These are phyloP conservation scores for Pseudocercospora eumusae DNA, from an alignment of 2,329 filamentous ascomycete genomes.

Conservation along the genomic window DNA sequence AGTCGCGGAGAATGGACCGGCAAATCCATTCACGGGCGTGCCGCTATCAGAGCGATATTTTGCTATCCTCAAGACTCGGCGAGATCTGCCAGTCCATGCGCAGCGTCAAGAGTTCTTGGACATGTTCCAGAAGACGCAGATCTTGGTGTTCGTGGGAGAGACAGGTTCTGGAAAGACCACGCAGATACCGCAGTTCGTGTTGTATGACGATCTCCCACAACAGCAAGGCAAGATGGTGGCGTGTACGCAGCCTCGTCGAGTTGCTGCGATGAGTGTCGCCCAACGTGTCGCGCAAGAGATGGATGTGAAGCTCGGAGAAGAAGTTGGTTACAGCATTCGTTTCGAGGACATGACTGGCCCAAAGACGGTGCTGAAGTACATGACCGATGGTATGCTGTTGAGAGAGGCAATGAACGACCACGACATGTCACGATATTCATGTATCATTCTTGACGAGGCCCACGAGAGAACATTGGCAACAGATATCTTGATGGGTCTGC, in stretches of 20 bases:
- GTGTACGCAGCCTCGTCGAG: constrained; percentile 95
- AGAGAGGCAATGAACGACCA: constrained; percentile 96
- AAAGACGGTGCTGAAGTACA: constrained; percentile 95
- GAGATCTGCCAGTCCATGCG: constrained; percentile 86
- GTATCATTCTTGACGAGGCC: constrained; percentile 97
- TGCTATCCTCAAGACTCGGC: constrained; percentile 78
- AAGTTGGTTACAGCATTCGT: constrained; percentile 98
- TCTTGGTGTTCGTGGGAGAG: constrained; percentile 97
- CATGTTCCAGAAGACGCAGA: constrained; percentile 90
- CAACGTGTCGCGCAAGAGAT: constrained; percentile 97
- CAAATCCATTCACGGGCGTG: constrained; percentile 81
- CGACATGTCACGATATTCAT: constrained; percentile 87
- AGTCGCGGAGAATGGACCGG: constrained; percentile 73
- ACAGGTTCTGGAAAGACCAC: constrained; percentile 99
- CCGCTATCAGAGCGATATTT: constrained; percentile 83
- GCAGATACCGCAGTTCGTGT: constrained; percentile 96
- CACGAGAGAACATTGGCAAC: constrained; percentile 97
- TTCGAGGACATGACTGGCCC: constrained; percentile 92
- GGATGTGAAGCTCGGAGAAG: constrained; percentile 87
- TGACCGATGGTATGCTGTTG: constrained; percentile 99
- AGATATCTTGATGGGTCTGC: constrained; percentile 92
- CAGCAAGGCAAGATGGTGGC: constrained; percentile 84
- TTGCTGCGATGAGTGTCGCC: constrained; percentile 97
- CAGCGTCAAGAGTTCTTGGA: constrained; percentile 91
- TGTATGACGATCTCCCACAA: constrained; percentile 94